Evolutionary conservation across 2,329 filamentous ascomycete species (phyloP).

Genomic region (Botrytis medusae): DNA sequence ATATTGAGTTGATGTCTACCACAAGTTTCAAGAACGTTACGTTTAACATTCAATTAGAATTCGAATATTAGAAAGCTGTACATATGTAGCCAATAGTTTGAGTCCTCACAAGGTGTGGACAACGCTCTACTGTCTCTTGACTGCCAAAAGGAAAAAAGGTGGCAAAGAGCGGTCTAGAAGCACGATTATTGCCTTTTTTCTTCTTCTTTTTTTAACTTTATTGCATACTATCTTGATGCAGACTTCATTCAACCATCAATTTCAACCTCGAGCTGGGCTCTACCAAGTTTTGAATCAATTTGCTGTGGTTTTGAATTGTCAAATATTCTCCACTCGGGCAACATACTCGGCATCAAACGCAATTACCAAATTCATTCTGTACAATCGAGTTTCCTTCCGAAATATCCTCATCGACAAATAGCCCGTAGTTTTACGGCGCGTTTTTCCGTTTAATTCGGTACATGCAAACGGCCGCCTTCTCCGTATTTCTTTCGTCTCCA

Average conservation of each 20-base stretch:
- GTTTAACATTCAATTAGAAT: no score
- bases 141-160: background rate
- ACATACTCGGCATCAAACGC: background rate
- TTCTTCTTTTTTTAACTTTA: background rate
- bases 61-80: background rate
- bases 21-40: background rate
- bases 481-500: background rate
- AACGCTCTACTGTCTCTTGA: background rate
- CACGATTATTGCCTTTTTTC: background rate
- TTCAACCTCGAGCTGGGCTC: background rate
- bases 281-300: background rate
- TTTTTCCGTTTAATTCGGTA: background rate
- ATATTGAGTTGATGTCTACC: background rate
- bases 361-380: background rate
- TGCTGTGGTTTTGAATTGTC: background rate
- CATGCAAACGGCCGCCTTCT: background rate
- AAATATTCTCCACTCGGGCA: background rate
- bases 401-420: background rate
- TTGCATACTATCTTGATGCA: slow-evolving; percentile 5
- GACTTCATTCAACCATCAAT: slow-evolving; percentile 3
- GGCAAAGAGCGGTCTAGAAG: background rate
- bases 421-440: background rate
- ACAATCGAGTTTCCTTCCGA: background rate
- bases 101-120: background rate
- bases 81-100: background rate